phyloP scores from a whole-genome alignment of 768 basidiomycete species.

The Cystoderma amianthinum region DNA sequence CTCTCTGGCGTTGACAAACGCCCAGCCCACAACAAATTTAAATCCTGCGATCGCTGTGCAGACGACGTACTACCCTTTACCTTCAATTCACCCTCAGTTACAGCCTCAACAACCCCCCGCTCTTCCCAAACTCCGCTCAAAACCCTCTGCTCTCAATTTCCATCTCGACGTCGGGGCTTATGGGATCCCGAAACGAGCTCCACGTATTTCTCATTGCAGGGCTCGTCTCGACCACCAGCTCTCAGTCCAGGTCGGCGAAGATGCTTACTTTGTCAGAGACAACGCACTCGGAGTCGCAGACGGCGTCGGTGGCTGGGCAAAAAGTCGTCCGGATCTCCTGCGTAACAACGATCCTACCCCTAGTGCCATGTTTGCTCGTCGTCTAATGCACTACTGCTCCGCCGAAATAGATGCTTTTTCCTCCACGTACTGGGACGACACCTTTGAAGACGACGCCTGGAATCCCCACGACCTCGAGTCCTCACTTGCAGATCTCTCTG shows the following conservation, averaged over 20 bases:
- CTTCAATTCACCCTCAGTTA: slow-evolving; percentile 19
- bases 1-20: slow-evolving; percentile 10
- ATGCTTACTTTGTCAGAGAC: slow-evolving; percentile 78
- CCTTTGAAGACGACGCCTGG: slow-evolving; percentile 4
- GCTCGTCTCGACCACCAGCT: slow-evolving; percentile 25
- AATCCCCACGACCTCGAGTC: slow-evolving; percentile 19
- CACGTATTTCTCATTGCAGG: slow-evolving; percentile 9
- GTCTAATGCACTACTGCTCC: slow-evolving; percentile 83
- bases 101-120: slow-evolving; percentile 15
- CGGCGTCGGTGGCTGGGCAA: slow-evolving; percentile 92
- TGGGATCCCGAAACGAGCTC: slow-evolving; percentile 65
- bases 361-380: slow-evolving; percentile 59
- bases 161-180: slow-evolving; percentile 75
- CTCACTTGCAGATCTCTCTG: slow-evolving; percentile 54
- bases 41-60: slow-evolving; percentile 25
- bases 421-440: slow-evolving; percentile 8
- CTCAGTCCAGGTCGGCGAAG: slow-evolving; percentile 83
- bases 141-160: slow-evolving; percentile 25
- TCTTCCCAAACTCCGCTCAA: slow-evolving; percentile 17
- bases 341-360: slow-evolving; percentile 26
- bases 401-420: slow-evolving; percentile 39
- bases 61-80: slow-evolving; percentile 16
- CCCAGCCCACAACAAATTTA: slow-evolving; percentile 5
- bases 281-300: slow-evolving; percentile 94
- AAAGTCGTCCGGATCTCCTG: too few species aligned